Percentiles rank a stretch among this genome's conserved stretches.
Conservation (phyloP, 495 filamentous ascomycete genomes). For the Thermothielavioides terrestris region DNA sequence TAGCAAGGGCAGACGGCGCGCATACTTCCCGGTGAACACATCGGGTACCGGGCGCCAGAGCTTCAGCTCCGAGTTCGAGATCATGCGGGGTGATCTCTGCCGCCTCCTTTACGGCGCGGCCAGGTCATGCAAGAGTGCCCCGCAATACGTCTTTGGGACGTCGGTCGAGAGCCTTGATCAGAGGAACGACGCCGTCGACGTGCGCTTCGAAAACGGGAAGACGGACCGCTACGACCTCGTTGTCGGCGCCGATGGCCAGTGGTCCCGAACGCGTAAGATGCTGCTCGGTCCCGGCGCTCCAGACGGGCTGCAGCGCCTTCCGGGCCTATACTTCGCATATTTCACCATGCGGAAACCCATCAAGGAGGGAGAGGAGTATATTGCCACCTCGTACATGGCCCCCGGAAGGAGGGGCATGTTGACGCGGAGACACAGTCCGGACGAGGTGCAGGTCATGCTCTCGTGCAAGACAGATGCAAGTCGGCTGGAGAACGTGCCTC, state of each 20-base stretch:
- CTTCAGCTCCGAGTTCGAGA: slow-evolving; percentile 47
- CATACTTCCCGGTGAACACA: slow-evolving; percentile 31
- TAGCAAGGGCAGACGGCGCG: slow-evolving; percentile 28
- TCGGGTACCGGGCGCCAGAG: slow-evolving; percentile 33
- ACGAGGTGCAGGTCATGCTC: slow-evolving; percentile 17
- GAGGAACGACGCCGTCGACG: slow-evolving; percentile 12
- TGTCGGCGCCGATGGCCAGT: slow-evolving; percentile 42
- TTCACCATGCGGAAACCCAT: slow-evolving; percentile 29
- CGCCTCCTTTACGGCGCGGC: slow-evolving; percentile 39
- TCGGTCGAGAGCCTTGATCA: slow-evolving; percentile 20
- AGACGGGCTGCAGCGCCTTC: slow-evolving; percentile 6
- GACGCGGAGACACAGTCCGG: slow-evolving; percentile 20
- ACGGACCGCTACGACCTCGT: slow-evolving; percentile 37
- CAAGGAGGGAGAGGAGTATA: slow-evolving; percentile 13
- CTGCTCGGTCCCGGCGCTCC: slow-evolving; percentile 24
- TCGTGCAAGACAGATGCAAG: slow-evolving; percentile 1
- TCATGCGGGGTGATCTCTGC: slow-evolving; percentile 45
- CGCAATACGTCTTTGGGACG: slow-evolving; percentile 39
- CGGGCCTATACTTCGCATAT: slow-evolving; percentile 20
- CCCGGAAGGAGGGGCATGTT: slow-evolving; percentile 16
- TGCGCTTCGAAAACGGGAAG: slow-evolving; percentile 31
- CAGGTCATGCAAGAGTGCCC: slow-evolving; percentile 26
- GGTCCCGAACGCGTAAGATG: slow-evolving; percentile 34
- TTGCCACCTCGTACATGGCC: slow-evolving; percentile 12
- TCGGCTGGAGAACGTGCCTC: slow-evolving; percentile 13